phyloP scores from a whole-genome alignment of 345 rosid genomes.

The Fremontodendron californicum region DNA sequence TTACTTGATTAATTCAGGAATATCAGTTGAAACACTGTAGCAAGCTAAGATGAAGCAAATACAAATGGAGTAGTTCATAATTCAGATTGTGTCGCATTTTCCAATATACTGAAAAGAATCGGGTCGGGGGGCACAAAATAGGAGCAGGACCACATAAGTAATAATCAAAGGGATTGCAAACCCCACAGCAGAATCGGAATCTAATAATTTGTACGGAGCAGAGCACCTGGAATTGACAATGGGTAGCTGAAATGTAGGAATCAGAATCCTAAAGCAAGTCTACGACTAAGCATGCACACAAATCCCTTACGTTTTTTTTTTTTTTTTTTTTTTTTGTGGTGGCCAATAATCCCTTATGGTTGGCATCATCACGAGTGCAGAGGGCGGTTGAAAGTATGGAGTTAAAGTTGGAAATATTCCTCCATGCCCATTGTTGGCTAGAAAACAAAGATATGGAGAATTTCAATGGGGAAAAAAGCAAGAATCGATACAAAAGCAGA shows the following conservation, averaged over 20 bases:
- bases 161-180: not conserved
- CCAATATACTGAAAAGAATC: not conserved
- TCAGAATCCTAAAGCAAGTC: not conserved
- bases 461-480: not conserved
- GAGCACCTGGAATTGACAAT: not conserved
- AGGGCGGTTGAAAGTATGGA: not conserved
- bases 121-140: not conserved
- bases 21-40: not conserved
- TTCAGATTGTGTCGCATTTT: not conserved
- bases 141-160: not conserved
- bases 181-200: slow-evolving; percentile 7
- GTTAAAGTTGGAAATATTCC: slow-evolving; percentile 7
- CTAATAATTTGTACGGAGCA: slow-evolving; percentile 7
- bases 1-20: not conserved
- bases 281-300: not conserved
- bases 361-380: not conserved
- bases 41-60: not conserved
- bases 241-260: not conserved
- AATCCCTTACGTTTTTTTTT: not conserved
- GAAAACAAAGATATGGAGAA: not conserved
- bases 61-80: not conserved
- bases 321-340: no score
- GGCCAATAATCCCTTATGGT: not conserved
- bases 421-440: not conserved
- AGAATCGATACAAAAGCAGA: not conserved